Evolutionary conservation across 2,329 filamentous ascomycete species (phyloP).

Genomic region (Xylaria sp.): DNA sequence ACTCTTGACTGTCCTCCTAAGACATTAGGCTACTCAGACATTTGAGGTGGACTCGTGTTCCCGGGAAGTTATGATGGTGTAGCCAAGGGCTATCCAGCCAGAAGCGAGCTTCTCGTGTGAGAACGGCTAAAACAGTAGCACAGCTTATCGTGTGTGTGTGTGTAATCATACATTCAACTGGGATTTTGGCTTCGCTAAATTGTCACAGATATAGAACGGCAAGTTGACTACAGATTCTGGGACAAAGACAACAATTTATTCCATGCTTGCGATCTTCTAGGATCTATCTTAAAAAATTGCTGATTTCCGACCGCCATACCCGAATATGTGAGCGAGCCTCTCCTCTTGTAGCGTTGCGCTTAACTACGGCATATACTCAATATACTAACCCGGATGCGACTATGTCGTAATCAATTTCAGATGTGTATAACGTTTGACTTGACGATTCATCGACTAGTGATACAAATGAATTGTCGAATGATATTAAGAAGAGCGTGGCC

Average conservation of each 20-base stretch:
- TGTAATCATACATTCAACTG: too few relatives aligned
- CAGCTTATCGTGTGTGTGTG: too few relatives aligned
- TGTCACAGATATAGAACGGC: too few relatives aligned
- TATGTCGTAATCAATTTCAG: neutral
- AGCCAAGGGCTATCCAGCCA: neutral
- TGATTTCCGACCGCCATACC: too few relatives aligned
- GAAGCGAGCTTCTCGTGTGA: neutral
- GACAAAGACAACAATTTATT: too few relatives aligned
- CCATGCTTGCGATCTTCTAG: neutral
- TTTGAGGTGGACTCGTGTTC: neutral
- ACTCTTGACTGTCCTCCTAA: too few relatives aligned
- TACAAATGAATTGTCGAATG: neutral
- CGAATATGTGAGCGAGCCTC: too few relatives aligned
- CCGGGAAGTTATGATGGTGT: neutral
- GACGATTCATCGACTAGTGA: neutral
- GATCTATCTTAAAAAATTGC: too few relatives aligned
- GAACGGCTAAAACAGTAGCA: neutral
- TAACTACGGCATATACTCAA: neutral
- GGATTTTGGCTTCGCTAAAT: too few relatives aligned
- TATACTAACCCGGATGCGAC: neutral
- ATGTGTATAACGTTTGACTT: neutral
- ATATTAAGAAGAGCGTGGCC: neutral
- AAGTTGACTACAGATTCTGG: too few relatives aligned
- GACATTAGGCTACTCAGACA: neutral
- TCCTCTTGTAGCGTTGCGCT: neutral